Evolutionary conservation across 129 eudicot genomes (phyloP).

Genomic region (Silybum marianum): DNA sequence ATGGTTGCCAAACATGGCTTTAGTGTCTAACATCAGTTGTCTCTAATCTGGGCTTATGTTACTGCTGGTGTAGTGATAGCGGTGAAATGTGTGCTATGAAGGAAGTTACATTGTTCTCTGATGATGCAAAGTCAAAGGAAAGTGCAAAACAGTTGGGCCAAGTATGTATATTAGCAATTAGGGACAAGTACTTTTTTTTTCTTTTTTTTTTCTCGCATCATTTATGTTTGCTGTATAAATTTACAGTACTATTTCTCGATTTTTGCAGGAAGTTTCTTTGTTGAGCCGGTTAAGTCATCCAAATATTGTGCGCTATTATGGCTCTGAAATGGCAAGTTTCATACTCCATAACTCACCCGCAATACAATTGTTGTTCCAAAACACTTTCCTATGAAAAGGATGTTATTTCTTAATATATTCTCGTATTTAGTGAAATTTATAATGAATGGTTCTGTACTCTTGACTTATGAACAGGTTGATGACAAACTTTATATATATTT

Average conservation of each 20-base stretch:
- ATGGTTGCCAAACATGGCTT: neutral
- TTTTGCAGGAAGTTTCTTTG: constrained; percentile 72
- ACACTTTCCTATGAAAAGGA: neutral
- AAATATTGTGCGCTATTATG: constrained; percentile 93
- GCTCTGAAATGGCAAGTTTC: constrained; percentile 75
- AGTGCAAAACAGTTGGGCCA: constrained; percentile 91
- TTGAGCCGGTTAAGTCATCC: constrained; percentile 94
- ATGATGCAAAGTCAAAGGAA: constrained; percentile 95
- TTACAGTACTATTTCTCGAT: constrained; percentile 18
- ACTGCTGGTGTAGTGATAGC: constrained; percentile 65
- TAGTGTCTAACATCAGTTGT: constrained; percentile 21
- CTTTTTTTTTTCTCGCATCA: neutral
- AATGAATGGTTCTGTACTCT: neutral
- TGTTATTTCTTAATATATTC: neutral
- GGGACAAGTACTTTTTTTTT: constrained; percentile 10
- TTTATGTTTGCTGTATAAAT: constrained; percentile 2
- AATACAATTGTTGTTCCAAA: neutral
- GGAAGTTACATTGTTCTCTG: constrained; percentile 92
- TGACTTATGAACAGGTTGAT: constrained; percentile 61
- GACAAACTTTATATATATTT: constrained; percentile 87
- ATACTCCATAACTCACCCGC: constrained; percentile 10
- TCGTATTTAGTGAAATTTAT: neutral
- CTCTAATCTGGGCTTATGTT: constrained; percentile 23
- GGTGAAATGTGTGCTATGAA: constrained; percentile 99
- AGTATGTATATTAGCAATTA: constrained; percentile 47